A percentile compares a stretch with the other conserved stretches of the same genome.
phyloP scores from a whole-genome alignment of 352 stramenopile genomes.

The Peronospora belbahrii region DNA sequence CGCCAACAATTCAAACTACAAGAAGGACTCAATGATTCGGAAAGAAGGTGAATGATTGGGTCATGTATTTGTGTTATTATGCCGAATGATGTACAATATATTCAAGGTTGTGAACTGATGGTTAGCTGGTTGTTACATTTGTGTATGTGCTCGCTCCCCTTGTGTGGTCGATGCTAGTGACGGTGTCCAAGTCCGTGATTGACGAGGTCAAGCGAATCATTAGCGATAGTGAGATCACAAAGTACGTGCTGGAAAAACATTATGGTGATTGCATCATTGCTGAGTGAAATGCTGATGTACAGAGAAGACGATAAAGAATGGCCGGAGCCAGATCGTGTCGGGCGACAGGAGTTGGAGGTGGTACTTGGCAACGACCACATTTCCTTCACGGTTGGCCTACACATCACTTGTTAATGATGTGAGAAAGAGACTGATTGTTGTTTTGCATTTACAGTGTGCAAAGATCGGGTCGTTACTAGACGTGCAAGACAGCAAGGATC shows the following conservation, averaged over 20 bases:
- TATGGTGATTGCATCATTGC: not conserved
- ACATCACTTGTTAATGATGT: not conserved
- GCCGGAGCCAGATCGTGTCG: conserved; percentile 89
- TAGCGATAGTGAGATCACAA: conserved; percentile 86
- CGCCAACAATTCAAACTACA: conserved; percentile 98
- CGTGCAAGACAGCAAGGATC: conserved; percentile 93
- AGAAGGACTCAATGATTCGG: conserved; percentile 95
- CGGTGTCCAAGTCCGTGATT: conserved; percentile 86
- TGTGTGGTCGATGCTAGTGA: conserved; percentile 44
- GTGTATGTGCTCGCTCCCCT: not conserved
- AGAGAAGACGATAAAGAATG: conserved; percentile 94
- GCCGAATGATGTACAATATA: no score
- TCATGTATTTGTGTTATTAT: not conserved
- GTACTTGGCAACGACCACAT: conserved; percentile 94
- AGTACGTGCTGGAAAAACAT: conserved; percentile 34
- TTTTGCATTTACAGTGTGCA: conserved; percentile 63
- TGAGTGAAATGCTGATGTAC: conserved; percentile 1
- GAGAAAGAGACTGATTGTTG: not conserved
- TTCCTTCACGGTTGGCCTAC: conserved; percentile 95
- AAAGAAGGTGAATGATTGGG: conserved; percentile 83
- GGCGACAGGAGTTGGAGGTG: conserved; percentile 94
- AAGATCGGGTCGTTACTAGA: conserved; percentile 95
- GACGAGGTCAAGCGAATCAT: conserved; percentile 93
- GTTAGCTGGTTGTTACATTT: no score
- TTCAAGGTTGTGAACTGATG: no score